phyloP scores from a whole-genome alignment of 352 stramenopile species.

The Phytophthora podocarpi region DNA sequence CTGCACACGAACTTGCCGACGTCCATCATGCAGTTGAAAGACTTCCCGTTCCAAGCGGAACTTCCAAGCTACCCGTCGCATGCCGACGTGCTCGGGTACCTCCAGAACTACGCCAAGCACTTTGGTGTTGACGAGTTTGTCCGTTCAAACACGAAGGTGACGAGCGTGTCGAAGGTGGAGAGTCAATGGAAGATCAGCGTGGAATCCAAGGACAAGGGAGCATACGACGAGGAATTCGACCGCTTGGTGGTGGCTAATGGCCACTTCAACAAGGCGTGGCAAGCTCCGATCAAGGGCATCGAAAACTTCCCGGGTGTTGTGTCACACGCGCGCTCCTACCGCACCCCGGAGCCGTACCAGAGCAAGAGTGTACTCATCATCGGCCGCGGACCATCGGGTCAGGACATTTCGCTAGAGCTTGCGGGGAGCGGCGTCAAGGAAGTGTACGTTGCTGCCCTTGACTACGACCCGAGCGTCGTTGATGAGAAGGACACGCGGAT shows the following conservation, averaged over 20 bases:
- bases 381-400: constrained; percentile 63
- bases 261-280: constrained; percentile 64
- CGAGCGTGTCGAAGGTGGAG: constrained; percentile 39
- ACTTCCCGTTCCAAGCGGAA: constrained; percentile 51
- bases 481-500: constrained; percentile 38
- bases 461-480: constrained; percentile 34
- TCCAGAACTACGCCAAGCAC: constrained; percentile 56
- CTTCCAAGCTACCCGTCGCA: constrained; percentile 64
- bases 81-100: constrained; percentile 57
- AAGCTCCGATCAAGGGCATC: constrained; percentile 48
- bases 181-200: constrained; percentile 43
- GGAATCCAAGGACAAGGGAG: constrained; percentile 32
- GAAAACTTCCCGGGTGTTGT: constrained; percentile 46
- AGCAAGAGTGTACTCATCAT: constrained; percentile 65
- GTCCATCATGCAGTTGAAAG: constrained; percentile 72
- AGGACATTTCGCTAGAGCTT: constrained; percentile 77
- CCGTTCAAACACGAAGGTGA: constrained; percentile 52
- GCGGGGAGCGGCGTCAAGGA: constrained; percentile 33
- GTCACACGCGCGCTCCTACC: constrained; percentile 55
- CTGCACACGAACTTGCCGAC: constrained; percentile 77
- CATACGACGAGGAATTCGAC: constrained; percentile 63
- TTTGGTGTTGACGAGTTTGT: constrained; percentile 54
- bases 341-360: constrained; percentile 40
- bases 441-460: constrained; percentile 56
- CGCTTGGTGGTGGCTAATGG: constrained; percentile 73